Evolutionary conservation across 164 flowering plant genomes (phyloP).

Genomic region (Hamamelis virginiana): DNA sequence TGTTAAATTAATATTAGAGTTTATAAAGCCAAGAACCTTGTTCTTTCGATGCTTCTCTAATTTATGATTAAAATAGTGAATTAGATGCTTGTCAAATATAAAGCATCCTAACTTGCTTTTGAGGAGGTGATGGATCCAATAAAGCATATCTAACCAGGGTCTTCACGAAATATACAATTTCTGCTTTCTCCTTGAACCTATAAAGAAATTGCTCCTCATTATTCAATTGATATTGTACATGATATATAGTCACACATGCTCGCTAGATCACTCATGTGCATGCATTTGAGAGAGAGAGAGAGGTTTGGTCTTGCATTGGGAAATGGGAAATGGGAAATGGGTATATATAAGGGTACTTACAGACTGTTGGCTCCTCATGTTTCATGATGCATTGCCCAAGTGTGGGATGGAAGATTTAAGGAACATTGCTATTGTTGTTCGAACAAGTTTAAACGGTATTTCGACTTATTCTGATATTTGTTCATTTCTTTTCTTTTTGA

Average conservation of each 20-base stretch:
- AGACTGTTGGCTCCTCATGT: constrained; percentile 52
- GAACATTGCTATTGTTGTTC: no score
- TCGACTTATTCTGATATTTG: no score
- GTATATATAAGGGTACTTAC: constrained; percentile 41
- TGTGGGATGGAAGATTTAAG: no score
- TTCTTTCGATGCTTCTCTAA: constrained; percentile 16
- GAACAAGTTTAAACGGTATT: no score
- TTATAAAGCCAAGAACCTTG: constrained; percentile 36
- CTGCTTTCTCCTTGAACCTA: constrained; percentile 68
- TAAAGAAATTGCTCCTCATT: constrained; percentile 8
- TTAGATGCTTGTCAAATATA: constrained; percentile 28
- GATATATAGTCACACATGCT: no score
- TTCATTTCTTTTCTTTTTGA: no score
- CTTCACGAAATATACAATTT: constrained; percentile 68
- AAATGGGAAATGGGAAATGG: constrained; percentile 7
- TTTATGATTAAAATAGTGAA: constrained; percentile 4
- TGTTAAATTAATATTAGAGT: constrained; percentile 12
- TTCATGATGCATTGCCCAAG: constrained; percentile 61
- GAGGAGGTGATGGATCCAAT: constrained; percentile 57
- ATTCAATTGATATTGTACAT: constrained; percentile 17
- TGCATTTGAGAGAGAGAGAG: constrained; percentile 17
- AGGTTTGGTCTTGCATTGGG: constrained; percentile 21
- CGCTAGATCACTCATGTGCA: no score
- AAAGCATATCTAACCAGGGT: constrained; percentile 71
- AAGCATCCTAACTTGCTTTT: constrained; percentile 18